Conservation (phyloP, 2,329 filamentous ascomycete genomes). For the Fusarium compactum region DNA sequence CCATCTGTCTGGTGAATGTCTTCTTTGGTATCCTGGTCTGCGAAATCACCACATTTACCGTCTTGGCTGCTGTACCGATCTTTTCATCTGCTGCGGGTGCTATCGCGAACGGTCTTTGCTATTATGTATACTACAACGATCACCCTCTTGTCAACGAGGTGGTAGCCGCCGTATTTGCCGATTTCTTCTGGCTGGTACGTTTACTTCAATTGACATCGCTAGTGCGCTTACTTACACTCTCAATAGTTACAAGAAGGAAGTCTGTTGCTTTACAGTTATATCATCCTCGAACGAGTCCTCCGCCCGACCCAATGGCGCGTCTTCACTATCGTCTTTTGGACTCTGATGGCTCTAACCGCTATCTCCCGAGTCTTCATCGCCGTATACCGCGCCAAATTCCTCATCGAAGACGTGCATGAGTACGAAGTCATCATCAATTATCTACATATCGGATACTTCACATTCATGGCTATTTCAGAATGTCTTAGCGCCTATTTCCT, state of each 20-base stretch:
- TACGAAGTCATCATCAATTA: conserved; percentile 49
- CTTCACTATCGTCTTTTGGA: conserved; percentile 67
- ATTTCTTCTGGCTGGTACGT: conserved; percentile 56
- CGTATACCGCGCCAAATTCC: conserved; percentile 48
- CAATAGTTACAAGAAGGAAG: conserved; percentile 57
- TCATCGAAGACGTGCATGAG: conserved; percentile 46
- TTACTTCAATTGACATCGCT: fast-evolving
- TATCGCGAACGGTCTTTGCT: conserved; percentile 57
- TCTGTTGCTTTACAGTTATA: conserved; percentile 61
- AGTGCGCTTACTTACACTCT: fast-evolving
- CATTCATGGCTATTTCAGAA: conserved; percentile 55
- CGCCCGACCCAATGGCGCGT: conserved; percentile 55
- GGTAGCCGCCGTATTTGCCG: conserved; percentile 53
- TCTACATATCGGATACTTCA: conserved; percentile 58
- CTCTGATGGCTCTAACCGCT: conserved; percentile 64
- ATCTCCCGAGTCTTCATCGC: conserved; percentile 60
- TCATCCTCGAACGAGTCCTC: conserved; percentile 64
- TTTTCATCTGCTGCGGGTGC: conserved; percentile 53
- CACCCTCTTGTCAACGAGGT: conserved; percentile 44
- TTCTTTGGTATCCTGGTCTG: conserved; percentile 54
- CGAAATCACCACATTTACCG: conserved; percentile 53
- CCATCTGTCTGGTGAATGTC: conserved; percentile 55
- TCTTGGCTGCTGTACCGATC: conserved; percentile 54
- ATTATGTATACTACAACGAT: conserved; percentile 54
- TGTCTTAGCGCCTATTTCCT: conserved; percentile 56